phyloP scores from a whole-genome alignment of 371 early-diverging fungal genomes.

The Mortierella sp. region DNA sequence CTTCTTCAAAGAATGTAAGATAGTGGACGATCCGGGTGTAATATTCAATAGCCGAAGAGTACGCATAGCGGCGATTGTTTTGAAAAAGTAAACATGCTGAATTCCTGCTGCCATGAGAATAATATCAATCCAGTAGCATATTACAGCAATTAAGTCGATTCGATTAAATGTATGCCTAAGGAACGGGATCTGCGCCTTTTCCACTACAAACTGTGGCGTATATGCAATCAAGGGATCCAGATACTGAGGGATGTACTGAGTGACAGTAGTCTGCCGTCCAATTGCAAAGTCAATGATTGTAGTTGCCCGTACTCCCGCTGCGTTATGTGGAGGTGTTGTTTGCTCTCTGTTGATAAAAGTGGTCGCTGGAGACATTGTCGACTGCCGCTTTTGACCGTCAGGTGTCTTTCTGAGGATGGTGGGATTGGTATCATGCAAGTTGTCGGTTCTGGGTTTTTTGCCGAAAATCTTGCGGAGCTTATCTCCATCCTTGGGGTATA shows the following conservation, averaged over 20 bases:
- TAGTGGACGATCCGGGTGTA: constrained; percentile 71
- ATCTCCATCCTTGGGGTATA: constrained; percentile 58
- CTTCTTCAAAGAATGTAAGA: constrained; percentile 73
- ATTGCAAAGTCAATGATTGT: constrained; percentile 51
- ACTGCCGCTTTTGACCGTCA: background rate
- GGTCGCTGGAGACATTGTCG: constrained; percentile 23
- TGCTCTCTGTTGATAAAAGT: constrained; percentile 10
- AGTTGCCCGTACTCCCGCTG: constrained; percentile 23
- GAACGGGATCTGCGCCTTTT: constrained; percentile 59
- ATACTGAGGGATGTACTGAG: constrained; percentile 36
- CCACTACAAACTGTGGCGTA: constrained; percentile 37
- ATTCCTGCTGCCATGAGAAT: constrained; percentile 58
- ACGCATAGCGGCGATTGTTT: constrained; percentile 67
- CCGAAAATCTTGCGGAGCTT: constrained; percentile 45
- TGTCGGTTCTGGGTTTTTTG: constrained; percentile 37
- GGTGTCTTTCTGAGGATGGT: constrained; percentile 43
- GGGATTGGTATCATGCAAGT: constrained; percentile 55
- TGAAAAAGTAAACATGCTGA: constrained; percentile 66
- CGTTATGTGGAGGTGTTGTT: constrained; percentile 1
- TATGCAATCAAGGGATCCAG: constrained; percentile 45
- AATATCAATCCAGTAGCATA: constrained; percentile 72
- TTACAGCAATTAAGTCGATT: constrained; percentile 72
- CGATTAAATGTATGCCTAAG: constrained; percentile 78
- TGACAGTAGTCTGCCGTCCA: constrained; percentile 33
- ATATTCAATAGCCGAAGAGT: constrained; percentile 70